phyloP scores from a whole-genome alignment of 2,329 filamentous ascomycete species.

The Colletotrichum magnum region DNA sequence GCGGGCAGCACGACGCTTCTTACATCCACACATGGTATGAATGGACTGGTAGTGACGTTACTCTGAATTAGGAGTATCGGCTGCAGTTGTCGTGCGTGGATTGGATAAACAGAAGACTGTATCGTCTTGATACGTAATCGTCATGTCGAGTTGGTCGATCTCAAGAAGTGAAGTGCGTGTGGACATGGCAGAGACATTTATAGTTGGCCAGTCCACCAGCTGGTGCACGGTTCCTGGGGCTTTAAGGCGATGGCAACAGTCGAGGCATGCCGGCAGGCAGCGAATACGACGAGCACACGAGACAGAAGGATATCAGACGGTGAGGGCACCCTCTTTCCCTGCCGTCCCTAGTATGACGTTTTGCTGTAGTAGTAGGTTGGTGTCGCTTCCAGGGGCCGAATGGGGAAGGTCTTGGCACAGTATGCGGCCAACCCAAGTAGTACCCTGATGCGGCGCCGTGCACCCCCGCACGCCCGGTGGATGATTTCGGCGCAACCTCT shows the following conservation, averaged over 20 bases:
- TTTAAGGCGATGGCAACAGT: constrained; percentile 12
- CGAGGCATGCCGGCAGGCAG: background rate
- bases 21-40: constrained; percentile 15
- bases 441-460: constrained; percentile 3
- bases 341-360: background rate
- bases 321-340: background rate
- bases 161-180: too few species aligned
- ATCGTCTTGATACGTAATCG: background rate
- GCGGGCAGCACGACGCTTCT: constrained; percentile 35
- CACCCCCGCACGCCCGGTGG: background rate
- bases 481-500: background rate
- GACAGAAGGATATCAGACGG: constrained; percentile 19
- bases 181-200: background rate
- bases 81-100: background rate
- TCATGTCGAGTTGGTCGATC: too few species aligned
- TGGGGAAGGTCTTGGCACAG: background rate
- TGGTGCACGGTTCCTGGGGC: constrained; percentile 2
- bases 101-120: background rate
- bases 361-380: background rate
- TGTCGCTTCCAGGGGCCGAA: constrained; percentile 11
- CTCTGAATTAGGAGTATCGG: background rate
- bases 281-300: constrained; percentile 20
- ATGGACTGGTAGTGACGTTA: background rate
- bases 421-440: constrained; percentile 4
- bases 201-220: background rate